phyloP scores from a whole-genome alignment of 2,329 filamentous ascomycete species.

The Aspergillus costaricaensis region DNA sequence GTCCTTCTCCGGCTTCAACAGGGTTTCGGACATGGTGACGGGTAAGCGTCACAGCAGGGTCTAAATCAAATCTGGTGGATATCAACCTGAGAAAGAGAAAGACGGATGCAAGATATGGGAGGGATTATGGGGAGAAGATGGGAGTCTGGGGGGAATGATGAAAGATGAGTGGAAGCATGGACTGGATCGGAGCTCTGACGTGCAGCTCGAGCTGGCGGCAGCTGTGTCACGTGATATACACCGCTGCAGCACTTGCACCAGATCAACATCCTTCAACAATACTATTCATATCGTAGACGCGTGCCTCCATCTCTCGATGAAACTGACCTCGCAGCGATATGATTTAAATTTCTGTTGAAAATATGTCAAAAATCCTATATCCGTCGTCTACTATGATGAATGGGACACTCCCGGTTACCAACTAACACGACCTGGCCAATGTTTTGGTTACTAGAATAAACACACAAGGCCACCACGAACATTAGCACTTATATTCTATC shows the following conservation, averaged over 20 bases:
- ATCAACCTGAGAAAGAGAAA: conserved; percentile 11
- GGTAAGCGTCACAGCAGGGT: conserved; percentile 18
- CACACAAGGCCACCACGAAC: no score
- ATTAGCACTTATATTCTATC: no score
- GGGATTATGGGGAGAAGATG: not conserved
- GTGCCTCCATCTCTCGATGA: no score
- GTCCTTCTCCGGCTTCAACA: conserved; percentile 96
- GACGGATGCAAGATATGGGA: conserved; percentile 12
- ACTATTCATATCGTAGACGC: no score
- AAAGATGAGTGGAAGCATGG: conserved; percentile 5
- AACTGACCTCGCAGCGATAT: no score
- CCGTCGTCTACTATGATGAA: no score
- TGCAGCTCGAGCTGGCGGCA: conserved; percentile 15
- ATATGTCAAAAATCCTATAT: no score
- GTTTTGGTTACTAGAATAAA: no score
- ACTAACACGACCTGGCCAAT: no score
- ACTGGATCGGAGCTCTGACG: conserved; percentile 16
- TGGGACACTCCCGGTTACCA: no score
- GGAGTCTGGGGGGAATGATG: not conserved
- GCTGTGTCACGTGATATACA: conserved; percentile 29
- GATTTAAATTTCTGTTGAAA: no score
- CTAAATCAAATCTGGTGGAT: not conserved
- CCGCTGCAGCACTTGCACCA: not conserved
- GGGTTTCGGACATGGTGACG: conserved; percentile 74
- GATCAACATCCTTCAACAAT: not conserved